Evolutionary conservation across 768 basidiomycete species (phyloP), one percentile per base, ranked within the genome.

Genomic region (Mycena kentingensis): DNA sequence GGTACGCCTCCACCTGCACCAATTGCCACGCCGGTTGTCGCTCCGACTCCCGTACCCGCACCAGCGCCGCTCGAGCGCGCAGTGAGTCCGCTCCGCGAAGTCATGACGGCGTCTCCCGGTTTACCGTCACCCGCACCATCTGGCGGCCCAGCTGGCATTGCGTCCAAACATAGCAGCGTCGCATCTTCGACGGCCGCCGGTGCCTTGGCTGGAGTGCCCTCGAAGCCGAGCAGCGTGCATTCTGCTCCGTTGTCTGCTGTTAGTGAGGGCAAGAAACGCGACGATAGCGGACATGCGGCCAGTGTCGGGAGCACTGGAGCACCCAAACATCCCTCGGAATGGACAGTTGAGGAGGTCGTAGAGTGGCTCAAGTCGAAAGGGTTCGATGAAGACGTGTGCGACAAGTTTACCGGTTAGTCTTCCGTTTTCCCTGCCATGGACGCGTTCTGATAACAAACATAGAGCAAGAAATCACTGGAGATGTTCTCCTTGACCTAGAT

Each of bases 391-490:
- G 79, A 82, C 39, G 85, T 94, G 3, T 87, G 88, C 60, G 81
- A 84, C 50, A 95, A 90, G 66, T 98, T 99, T 65, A 83, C 79
- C 35, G 93, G 93, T 92, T 60, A 55, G 83, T 74, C 24, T 22
- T 28, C 28, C 52, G 3, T 57, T 3, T 35, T 18, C 25, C 13
- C 6, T n/a, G 26, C 26, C 18, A 8, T 29, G 49, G 2, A 37
- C 47, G 19, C 11, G 28, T 29, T 34, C 43, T 57, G 25, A 57
- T 53, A 44, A 24, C 7, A 26, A 44, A 2, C 54, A 35, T 66
- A 94, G 96, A 98, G 72, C 94, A 99, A 83, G 97, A 99, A 73
- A 98, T 99, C 48, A 91, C 94, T 0, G 97, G 97, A 18, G 97
- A 99, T 62, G 91, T 98, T 27, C 82, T 99, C 6, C 84, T 98